Conservation (phyloP, 306 rosid genomes). For the Ormosia emarginata region DNA sequence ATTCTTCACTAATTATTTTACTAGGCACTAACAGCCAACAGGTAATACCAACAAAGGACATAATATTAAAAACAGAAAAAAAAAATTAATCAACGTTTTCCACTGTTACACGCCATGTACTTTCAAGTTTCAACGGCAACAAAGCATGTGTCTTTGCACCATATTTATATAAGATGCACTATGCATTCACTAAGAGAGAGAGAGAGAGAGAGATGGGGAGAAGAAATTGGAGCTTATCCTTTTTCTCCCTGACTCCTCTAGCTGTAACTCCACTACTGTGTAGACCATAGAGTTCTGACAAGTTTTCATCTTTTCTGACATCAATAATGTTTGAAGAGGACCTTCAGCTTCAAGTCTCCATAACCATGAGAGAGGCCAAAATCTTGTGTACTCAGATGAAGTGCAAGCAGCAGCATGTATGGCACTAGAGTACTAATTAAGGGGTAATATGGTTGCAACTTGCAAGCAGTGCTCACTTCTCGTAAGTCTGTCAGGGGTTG, state of each 20-base stretch:
- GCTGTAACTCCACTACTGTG: neutral
- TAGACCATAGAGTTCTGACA: neutral
- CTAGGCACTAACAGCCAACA: neutral
- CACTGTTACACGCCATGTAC: conserved; percentile 3
- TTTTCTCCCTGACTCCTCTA: neutral
- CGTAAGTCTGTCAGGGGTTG: conserved; percentile 43
- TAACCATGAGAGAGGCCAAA: conserved; percentile 8
- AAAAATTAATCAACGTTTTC: neutral
- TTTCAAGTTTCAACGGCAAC: neutral
- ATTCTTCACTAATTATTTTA: neutral
- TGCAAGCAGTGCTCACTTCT: conserved; percentile 40
- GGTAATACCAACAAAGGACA: neutral
- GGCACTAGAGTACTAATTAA: neutral
- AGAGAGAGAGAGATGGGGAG: neutral
- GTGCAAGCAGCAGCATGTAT: neutral
- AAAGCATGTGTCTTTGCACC: neutral
- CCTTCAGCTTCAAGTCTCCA: conserved; percentile 11
- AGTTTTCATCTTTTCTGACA: neutral
- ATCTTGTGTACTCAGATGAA: conserved; percentile 3
- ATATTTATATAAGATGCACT: neutral
- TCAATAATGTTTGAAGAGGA: neutral
- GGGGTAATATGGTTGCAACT: neutral
- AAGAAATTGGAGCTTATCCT: neutral
- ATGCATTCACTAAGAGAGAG: neutral
- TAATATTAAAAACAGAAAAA: neutral